Base-by-base conservation (phyloP, 2,329 filamentous ascomycete genomes). In the Monilinia vaccinii-corymbosi region DNA sequence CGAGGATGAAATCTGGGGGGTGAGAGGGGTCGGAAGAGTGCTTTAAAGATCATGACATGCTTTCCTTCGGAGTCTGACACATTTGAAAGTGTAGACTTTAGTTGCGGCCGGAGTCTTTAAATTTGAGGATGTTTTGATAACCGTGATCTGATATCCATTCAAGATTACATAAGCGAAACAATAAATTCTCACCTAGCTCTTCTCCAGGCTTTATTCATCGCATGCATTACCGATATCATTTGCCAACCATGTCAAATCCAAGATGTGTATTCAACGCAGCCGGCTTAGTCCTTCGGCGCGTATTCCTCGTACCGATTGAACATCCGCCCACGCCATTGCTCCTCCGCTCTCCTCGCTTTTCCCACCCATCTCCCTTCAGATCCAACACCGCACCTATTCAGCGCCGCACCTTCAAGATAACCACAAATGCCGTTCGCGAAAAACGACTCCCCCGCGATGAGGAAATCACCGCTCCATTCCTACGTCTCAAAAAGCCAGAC, bases 281-380 rank as follows among this genome's bases (percentile, higher is more conserved):
- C n/a, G 25, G 25, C 25, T 66, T 72, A 40, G 77, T 78, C 62
- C 75, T 82, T 6, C 74, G 76, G 49, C 72, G 75, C 57, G 75
- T 80, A 51, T 79, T 81, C 64, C 64, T 80, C 65, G 71, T 72
- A 50, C 73, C 73, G 56, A 66, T 69, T 63, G 69, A 73, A 58
- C 67, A 62, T 46, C 64, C 63, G 49, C 68, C 70, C 40, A 51
- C 58, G 50, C 60, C 61, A 48, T 58, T n/a, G n/a, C n/a, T 64
- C 4, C 64, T 68, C 44, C 64, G 68, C 60, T 61, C 65, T 61
- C 23, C 25, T 34, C 25, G 32, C 46, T 31, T 36, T 40, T 21
- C 18, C 50, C n/a, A 16, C 47, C 38, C 52, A 25, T 45, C 28
- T 57, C 62, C 9, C 45, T 57, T 42, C 46, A 23, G 51, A 40